Evolutionary conservation across 768 basidiomycete genomes (phyloP).

Genomic region (Agaricus subrufescens): DNA sequence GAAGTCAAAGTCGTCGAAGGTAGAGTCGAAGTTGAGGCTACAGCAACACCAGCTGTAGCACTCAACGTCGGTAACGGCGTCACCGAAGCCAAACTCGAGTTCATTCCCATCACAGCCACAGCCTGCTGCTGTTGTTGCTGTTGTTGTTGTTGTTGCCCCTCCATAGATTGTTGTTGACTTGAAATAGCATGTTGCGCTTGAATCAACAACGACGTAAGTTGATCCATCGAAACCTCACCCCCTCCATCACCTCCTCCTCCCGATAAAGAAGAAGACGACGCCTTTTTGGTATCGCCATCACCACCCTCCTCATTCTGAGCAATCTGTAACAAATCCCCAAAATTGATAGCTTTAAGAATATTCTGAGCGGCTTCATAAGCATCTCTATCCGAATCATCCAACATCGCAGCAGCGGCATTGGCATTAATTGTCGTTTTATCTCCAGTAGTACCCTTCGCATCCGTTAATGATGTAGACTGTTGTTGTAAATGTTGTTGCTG

Average conservation of each 20-base stretch:
- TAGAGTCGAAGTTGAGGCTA: background rate
- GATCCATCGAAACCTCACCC: conserved; percentile 9
- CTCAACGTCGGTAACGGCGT: conserved; percentile 1
- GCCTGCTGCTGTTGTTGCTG: background rate
- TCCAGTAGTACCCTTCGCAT: too few species aligned
- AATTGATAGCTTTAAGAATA: conserved; percentile 75
- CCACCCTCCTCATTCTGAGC: conserved; percentile 25
- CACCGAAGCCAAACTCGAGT: background rate
- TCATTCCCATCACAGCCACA: too few species aligned
- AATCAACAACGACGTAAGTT: conserved; percentile 16
- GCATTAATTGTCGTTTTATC: too few species aligned
- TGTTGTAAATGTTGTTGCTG: conserved; percentile 18
- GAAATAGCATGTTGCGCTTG: conserved; percentile 25
- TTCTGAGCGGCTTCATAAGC: conserved; percentile 77
- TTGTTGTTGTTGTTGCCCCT: too few species aligned
- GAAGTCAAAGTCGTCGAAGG: too few species aligned
- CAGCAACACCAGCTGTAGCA: conserved; percentile 6
- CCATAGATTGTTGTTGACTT: background rate
- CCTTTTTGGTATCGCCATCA: background rate
- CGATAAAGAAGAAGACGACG: background rate
- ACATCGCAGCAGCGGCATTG: too few species aligned
- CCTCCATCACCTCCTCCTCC: too few species aligned
- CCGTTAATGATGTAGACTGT: conserved; percentile 5
- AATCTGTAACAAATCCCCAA: conserved; percentile 47
- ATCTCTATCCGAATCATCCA: conserved; percentile 25